Percentiles rank a stretch among this genome's conserved stretches.
These are phyloP conservation scores for Penicillium dipodomyicola DNA, from an alignment of 495 filamentous ascomycete genomes.

Conservation along the genomic window DNA sequence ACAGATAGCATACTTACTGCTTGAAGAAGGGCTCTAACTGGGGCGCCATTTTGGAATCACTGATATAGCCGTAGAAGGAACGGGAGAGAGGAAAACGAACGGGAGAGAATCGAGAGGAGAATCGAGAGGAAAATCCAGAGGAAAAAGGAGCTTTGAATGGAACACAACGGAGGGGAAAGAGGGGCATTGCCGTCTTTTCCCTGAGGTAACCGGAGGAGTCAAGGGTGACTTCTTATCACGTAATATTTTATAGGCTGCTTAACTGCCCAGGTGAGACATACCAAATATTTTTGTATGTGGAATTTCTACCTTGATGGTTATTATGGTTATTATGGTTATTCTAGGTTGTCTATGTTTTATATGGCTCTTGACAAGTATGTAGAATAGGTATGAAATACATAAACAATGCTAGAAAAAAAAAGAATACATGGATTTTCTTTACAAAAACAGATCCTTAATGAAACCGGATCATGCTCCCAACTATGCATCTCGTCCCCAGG, in stretches of 20 bases:
- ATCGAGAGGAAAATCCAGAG: constrained; percentile 13
- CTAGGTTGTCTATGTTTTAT: no score
- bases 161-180: constrained; percentile 40
- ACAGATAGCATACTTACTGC: constrained; percentile 50
- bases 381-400: constrained; percentile 11
- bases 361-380: neutral
- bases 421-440: constrained; percentile 22
- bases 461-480: neutral
- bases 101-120: constrained; percentile 23
- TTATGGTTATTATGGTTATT: no score
- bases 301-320: neutral
- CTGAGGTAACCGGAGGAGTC: constrained; percentile 14
- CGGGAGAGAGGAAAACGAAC: constrained; percentile 23
- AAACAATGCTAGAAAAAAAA: constrained; percentile 12
- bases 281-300: neutral
- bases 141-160: constrained; percentile 28
- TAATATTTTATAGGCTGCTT: constrained; percentile 7
- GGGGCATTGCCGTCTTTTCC: constrained; percentile 35
- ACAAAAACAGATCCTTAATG: constrained; percentile 5
- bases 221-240: constrained; percentile 26
- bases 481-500: constrained; percentile 52
- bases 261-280: constrained; percentile 1
- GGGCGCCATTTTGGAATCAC: constrained; percentile 70
- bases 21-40: constrained; percentile 81
- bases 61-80: constrained; percentile 46